These are phyloP conservation scores for Fusarium drepaniforme DNA, from an alignment of 2,329 filamentous ascomycete genomes.

Conservation along the genomic window DNA sequence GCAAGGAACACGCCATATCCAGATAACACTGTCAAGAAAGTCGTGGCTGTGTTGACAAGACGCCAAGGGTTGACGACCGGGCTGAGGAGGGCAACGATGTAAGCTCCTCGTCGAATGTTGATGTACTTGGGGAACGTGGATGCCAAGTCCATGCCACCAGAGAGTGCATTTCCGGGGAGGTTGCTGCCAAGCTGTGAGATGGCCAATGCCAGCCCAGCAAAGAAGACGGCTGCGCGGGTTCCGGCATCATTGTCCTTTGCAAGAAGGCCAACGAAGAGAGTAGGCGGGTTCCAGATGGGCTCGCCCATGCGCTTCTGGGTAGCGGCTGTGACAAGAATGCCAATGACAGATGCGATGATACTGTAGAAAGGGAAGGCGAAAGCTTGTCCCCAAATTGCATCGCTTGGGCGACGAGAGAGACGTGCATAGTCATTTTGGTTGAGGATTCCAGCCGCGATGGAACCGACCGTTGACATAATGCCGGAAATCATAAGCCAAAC, in stretches of 20 bases:
- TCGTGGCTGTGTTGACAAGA: slow-evolving; percentile 52
- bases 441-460: slow-evolving; percentile 53
- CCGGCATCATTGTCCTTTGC: slow-evolving; percentile 46
- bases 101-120: slow-evolving; percentile 54
- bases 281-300: slow-evolving; percentile 54
- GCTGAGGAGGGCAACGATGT: slow-evolving; percentile 51
- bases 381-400: slow-evolving; percentile 52
- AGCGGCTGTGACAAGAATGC: slow-evolving; percentile 55
- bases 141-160: slow-evolving; percentile 55
- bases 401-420: slow-evolving; percentile 46
- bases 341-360: slow-evolving; percentile 52
- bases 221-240: slow-evolving; percentile 53
- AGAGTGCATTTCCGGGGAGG: slow-evolving; percentile 52
- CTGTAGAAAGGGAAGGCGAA: slow-evolving; percentile 52
- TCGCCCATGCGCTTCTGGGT: slow-evolving; percentile 53
- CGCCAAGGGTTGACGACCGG: slow-evolving; percentile 54
- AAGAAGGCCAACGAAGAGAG: slow-evolving; percentile 49
- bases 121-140: slow-evolving; percentile 53
- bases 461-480: slow-evolving; percentile 52
- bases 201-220: slow-evolving; percentile 51
- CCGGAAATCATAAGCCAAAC: slow-evolving; percentile 54
- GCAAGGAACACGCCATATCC: slow-evolving; percentile 54
- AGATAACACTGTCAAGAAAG: slow-evolving; percentile 52
- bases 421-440: slow-evolving; percentile 56
- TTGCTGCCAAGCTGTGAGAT: slow-evolving; percentile 54